Conservation (phyloP, 495 filamentous ascomycete species). For the Penicillium flavigenum region DNA sequence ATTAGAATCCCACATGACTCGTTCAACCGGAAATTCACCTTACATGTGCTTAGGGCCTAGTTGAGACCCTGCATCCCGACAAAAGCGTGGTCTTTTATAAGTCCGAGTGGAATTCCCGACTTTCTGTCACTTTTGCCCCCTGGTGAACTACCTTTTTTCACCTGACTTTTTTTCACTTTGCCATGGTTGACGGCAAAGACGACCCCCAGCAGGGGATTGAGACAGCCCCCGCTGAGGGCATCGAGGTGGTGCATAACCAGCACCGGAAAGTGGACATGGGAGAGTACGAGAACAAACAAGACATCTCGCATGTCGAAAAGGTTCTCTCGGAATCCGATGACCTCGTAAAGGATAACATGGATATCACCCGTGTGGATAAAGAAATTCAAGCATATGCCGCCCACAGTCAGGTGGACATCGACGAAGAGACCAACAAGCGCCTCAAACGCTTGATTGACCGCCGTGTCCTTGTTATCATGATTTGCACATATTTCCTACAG, state of each 20-base stretch:
- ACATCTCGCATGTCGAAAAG: slow-evolving; percentile 51
- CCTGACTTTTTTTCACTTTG: neutral
- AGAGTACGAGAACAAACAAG: slow-evolving; percentile 29
- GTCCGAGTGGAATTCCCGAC: neutral
- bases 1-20: neutral
- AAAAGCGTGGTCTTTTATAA: slow-evolving; percentile 4
- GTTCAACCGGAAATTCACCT: neutral
- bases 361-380: slow-evolving; percentile 57
- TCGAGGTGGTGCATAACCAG: slow-evolving; percentile 1
- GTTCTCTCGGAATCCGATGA: slow-evolving; percentile 38
- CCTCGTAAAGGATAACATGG: slow-evolving; percentile 49
- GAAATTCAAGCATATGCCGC: slow-evolving; percentile 64
- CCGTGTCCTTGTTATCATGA: slow-evolving; percentile 52
- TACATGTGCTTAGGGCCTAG: neutral
- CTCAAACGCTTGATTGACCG: slow-evolving; percentile 54
- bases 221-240: slow-evolving; percentile 1
- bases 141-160: neutral
- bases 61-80: neutral
- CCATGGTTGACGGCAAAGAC: neutral
- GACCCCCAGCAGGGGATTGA: slow-evolving; percentile 14
- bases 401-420: slow-evolving; percentile 50
- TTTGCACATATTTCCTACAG: slow-evolving; percentile 63
- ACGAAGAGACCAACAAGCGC: slow-evolving; percentile 52
- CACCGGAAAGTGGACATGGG: slow-evolving; percentile 15
- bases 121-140: neutral